Evolutionary conservation across 345 rosid species (phyloP), one percentile per base, ranked within the genome.

Genomic region (Populus ilicifolia): DNA sequence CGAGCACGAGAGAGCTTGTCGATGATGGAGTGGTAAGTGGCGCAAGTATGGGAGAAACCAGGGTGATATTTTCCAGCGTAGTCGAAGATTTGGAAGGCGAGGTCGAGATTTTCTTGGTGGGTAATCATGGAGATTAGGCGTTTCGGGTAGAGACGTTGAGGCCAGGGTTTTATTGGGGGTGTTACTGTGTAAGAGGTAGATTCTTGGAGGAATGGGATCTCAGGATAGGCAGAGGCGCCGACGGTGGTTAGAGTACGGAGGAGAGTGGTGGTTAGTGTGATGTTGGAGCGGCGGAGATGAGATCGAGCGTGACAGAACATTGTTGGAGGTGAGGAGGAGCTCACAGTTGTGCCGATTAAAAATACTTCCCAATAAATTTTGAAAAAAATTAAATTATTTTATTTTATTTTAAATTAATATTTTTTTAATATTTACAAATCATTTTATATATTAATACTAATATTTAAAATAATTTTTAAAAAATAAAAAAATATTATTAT

Each of bases 161-260:
- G 98, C 98, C 98, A 94, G 9, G 90, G 94, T 82, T 86, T 89
- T 83, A 94, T 87, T 72, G 97, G 98, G 0, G 97, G 98, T 0
- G 89, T 86, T 46, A 89, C 91, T 2, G 82, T 85, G 85, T 75
- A 84, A 64, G 88, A 85, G 52, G 52, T 46, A 16, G 52, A 46
- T 46, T 46, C 52, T 74, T 83, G 67, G n/a, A 72, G 80, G 61
- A 84, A 85, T 30, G 83, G 35, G 54, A 39, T 30, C 20, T 35
- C 46, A 27, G 67, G 52, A 10, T 29, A 65, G 33, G 63, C 50
- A 70, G 77, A n/a, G 74, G 77, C 74, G 17, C 71, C 70, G 65
- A n/a, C 72, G 21, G 70, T 20, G 74, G 72, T 21, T 63, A 70
- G 41, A 25, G 82, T 36, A 10, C 17, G 82, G 63, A 38, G 23